Conservation (phyloP, 208 protist species). For the Trypanosomatidae sp. region DNA sequence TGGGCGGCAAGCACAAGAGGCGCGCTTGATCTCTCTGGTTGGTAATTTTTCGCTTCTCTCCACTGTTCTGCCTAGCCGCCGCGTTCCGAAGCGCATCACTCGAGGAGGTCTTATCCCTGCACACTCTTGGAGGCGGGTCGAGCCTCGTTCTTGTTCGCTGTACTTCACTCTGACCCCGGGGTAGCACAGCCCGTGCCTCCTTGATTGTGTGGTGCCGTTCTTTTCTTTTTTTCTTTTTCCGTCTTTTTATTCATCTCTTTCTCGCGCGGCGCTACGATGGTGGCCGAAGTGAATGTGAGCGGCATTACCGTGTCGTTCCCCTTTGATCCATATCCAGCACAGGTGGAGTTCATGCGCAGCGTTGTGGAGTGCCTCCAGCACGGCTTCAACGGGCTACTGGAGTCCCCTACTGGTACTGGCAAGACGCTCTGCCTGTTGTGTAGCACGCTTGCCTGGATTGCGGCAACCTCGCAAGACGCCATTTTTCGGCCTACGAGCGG, state of each 20-base stretch:
- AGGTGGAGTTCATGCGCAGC: constrained; percentile 95
- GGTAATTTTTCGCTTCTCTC: too few species aligned
- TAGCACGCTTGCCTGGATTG: constrained; percentile 91
- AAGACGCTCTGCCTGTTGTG: constrained; percentile 98
- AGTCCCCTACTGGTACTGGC: constrained; percentile 97
- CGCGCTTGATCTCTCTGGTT: not conserved
- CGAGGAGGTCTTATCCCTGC: not conserved
- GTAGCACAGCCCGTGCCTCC: not conserved
- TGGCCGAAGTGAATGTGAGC: constrained; percentile 37
- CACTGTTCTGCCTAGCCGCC: not conserved
- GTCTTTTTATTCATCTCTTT: not conserved
- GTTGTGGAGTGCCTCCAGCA: constrained; percentile 89
- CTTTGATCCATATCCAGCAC: constrained; percentile 91
- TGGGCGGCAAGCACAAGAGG: not conserved
- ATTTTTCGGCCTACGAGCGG: constrained; percentile 7
- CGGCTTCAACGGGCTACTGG: constrained; percentile 93
- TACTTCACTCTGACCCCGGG: not conserved
- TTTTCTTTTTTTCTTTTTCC: not conserved
- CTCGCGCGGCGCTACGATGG: constrained; percentile 14
- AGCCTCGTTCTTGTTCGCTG: not conserved
- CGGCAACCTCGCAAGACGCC: constrained; percentile 2
- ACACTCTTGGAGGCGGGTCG: not conserved
- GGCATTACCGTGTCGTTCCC: constrained; percentile 87
- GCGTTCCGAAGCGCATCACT: not conserved
- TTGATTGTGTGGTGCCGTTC: not conserved